Percentiles rank a stretch among this genome's conserved stretches.
These are phyloP conservation scores for Zarea fungicola DNA, from an alignment of 2,329 filamentous ascomycete species.

Conservation along the genomic window DNA sequence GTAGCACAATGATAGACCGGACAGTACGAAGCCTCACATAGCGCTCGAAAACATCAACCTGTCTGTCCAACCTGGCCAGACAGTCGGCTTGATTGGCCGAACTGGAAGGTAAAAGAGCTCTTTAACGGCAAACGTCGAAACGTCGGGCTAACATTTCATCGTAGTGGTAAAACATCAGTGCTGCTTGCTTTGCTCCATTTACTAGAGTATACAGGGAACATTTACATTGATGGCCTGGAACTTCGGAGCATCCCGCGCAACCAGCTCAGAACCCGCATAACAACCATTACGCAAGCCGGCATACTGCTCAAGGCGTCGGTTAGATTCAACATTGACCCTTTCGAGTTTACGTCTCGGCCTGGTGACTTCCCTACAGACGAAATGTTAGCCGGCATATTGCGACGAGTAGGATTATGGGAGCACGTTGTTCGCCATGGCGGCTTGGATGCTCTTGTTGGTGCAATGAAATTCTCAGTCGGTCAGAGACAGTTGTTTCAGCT, in stretches of 20 bases:
- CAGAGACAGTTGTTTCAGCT: slow-evolving; percentile 5
- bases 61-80: not conserved
- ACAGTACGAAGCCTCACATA: not conserved
- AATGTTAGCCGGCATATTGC: not conserved
- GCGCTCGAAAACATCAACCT: not conserved
- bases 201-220: slow-evolving; percentile 4
- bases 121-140: not conserved
- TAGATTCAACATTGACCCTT: slow-evolving; percentile 4
- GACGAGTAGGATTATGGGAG: slow-evolving; percentile 3
- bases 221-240: slow-evolving; percentile 3
- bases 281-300: slow-evolving; percentile 3
- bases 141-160: not conserved
- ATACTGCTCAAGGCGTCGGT: not conserved
- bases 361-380: not conserved
- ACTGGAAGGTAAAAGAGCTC: not conserved
- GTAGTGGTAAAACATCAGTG: slow-evolving; percentile 3
- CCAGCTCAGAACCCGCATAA: not conserved
- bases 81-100: not conserved
- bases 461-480: not conserved
- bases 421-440: not conserved
- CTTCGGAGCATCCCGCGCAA: not conserved
- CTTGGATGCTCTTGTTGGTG: not conserved
- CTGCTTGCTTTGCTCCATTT: slow-evolving; percentile 1
- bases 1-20: not conserved
- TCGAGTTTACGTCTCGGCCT: not conserved